Base-by-base conservation (phyloP, 1,284 basidiomycete genomes). In the Ganoderma sp. region DNA sequence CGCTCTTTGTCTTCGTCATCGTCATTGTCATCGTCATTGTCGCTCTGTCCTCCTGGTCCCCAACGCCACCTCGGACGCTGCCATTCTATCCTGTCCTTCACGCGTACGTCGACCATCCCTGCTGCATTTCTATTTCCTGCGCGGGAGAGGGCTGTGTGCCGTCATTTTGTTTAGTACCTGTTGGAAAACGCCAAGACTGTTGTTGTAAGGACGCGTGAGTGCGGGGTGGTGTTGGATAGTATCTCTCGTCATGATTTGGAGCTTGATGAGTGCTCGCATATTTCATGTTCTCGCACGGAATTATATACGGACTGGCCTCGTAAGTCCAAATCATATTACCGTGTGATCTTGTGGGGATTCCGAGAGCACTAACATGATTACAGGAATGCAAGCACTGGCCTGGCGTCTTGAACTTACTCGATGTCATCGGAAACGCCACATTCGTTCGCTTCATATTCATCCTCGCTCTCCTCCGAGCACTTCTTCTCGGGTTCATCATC, bases 61-160 rank as follows among this genome's bases (percentile, higher is more conserved):
- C 17, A 4, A 9, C 17, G 17, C 17, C 32, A 7, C 52, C 10
- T 37, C 10, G 63, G 37, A 64, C 41, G 32, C 39, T 32, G 28
- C 43, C 63, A 32, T 19, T 42, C 63, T 56, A 50, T 64, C 7
- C 58, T 60, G 22, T 42, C 58, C 8, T 25, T 60, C 58, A 41
- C 41, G 58, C 58, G 58, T 60, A 17, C 37, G 25, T n/a, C 19
- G 10, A 2, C 25, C 59, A 9, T 14, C 39, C 28, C n/a, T n/a
- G n/a, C n/a, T n/a, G n/a, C n/a, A n/a, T n/a, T n/a, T n/a, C n/a
- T n/a, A n/a, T n/a, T n/a, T n/a, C n/a, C n/a, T n/a, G n/a, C n/a
- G n/a, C n/a, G n/a, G n/a, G n/a, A n/a, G n/a, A n/a, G n/a, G n/a
- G n/a, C 25, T 37, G 43, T 52, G 52, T 39, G 37, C 37, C 37